phyloP scores from a whole-genome alignment of 495 filamentous ascomycete species.

The Penicillium lividum region DNA sequence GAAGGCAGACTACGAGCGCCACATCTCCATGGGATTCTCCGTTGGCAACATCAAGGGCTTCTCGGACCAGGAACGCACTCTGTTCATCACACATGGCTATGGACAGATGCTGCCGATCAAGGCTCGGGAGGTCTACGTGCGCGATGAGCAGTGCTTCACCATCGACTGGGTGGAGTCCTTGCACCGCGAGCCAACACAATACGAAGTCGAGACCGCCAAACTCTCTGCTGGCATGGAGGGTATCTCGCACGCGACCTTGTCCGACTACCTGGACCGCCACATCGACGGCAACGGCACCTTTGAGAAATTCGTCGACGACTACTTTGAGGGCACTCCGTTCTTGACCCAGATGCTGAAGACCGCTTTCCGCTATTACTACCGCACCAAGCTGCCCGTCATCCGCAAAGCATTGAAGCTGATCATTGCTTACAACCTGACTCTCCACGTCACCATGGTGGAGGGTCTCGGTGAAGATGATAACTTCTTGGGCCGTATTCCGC shows the following conservation, averaged over 20 bases:
- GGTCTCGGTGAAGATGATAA: conserved; percentile 77
- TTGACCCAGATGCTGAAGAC: conserved; percentile 93
- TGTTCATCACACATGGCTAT: conserved; percentile 88
- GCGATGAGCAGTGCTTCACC: conserved; percentile 87
- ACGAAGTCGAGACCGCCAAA: conserved; percentile 80
- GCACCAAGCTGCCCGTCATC: conserved; percentile 79
- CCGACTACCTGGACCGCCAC: conserved; percentile 89
- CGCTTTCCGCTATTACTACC: conserved; percentile 82
- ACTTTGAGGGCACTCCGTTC: conserved; percentile 92
- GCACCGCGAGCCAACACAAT: conserved; percentile 69
- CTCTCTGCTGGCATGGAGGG: conserved; percentile 84
- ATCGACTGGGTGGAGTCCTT: conserved; percentile 86
- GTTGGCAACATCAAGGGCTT: conserved; percentile 94
- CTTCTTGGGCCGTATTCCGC: conserved; percentile 76
- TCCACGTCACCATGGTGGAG: conserved; percentile 89
- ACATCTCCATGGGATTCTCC: conserved; percentile 80
- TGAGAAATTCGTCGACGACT: conserved; percentile 88
- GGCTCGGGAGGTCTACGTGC: conserved; percentile 87
- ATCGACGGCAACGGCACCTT: conserved; percentile 76
- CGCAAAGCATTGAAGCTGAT: conserved; percentile 90
- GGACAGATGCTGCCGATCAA: conserved; percentile 84
- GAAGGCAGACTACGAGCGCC: conserved; percentile 91
- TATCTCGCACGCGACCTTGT: conserved; percentile 70
- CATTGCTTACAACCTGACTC: conserved; percentile 87
- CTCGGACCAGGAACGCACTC: conserved; percentile 71